These are phyloP conservation scores for Millerozyma miso DNA, from an alignment of 805 yeast species.

Conservation along the genomic window DNA sequence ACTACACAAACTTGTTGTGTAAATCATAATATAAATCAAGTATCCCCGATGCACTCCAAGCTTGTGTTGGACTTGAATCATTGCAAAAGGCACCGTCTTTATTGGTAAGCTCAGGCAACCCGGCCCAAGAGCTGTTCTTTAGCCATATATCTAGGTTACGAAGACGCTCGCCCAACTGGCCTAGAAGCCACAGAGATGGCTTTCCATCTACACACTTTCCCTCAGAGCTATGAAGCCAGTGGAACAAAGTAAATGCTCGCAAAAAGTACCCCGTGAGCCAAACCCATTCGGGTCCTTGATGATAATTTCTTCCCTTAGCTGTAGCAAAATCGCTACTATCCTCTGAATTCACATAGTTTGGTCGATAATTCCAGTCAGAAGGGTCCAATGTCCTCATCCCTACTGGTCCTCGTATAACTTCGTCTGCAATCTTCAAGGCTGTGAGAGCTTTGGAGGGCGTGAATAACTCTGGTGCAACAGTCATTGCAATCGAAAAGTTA, in stretches of 20 bases:
- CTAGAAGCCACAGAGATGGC: slow-evolving; percentile 52
- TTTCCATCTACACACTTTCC: slow-evolving; percentile 16
- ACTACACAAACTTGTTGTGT: slow-evolving; percentile 10
- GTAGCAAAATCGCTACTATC: slow-evolving; percentile 88
- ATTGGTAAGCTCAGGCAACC: slow-evolving; percentile 87
- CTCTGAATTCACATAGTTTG: slow-evolving; percentile 75
- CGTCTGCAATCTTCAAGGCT: slow-evolving; percentile 73
- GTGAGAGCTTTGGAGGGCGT: slow-evolving; percentile 51
- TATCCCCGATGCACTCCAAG: slow-evolving; percentile 90
- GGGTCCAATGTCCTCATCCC: slow-evolving; percentile 95
- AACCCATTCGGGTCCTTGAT: slow-evolving; percentile 99
- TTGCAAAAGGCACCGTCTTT: slow-evolving; percentile 75
- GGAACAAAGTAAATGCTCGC: slow-evolving; percentile 65
- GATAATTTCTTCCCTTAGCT: slow-evolving; percentile 92
- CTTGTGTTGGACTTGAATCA: slow-evolving; percentile 94
- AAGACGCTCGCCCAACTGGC: slow-evolving; percentile 57
- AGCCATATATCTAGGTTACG: slow-evolving; percentile 68
- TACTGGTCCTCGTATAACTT: slow-evolving; percentile 74
- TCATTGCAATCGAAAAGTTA: slow-evolving; percentile 87
- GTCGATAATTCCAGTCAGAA: slow-evolving; percentile 84
- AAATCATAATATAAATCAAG: slow-evolving; percentile 74
- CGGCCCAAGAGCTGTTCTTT: slow-evolving; percentile 81
- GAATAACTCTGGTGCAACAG: slow-evolving; percentile 93
- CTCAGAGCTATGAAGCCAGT: slow-evolving; percentile 31
- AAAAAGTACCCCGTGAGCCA: slow-evolving; percentile 88